phyloP scores from a whole-genome alignment of 2,329 filamentous ascomycete species.

The Fusarium robinianum region DNA sequence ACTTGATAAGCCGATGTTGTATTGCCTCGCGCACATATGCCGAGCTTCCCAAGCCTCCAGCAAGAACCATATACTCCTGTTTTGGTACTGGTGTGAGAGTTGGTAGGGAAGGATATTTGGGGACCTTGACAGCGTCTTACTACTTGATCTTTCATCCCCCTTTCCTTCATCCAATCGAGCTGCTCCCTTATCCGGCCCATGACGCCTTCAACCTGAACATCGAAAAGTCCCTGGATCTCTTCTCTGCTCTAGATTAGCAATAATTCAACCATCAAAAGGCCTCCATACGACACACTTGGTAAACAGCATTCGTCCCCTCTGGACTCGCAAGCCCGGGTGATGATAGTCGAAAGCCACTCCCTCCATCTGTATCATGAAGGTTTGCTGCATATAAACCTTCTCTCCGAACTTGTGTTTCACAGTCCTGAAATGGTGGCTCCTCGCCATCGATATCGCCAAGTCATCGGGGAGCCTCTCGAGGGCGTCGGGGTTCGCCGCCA shows the following conservation, averaged over 20 bases:
- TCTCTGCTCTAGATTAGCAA: slow-evolving; percentile 33
- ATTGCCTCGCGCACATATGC: slow-evolving; percentile 50
- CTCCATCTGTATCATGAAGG: slow-evolving; percentile 48
- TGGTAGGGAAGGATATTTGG: too few relatives aligned
- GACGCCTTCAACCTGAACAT: slow-evolving; percentile 39
- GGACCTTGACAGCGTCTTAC: slow-evolving; percentile 29
- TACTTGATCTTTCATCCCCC: slow-evolving; percentile 41
- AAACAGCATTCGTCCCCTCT: slow-evolving; percentile 46
- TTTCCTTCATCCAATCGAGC: slow-evolving; percentile 45
- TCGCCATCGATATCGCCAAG: slow-evolving; percentile 42
- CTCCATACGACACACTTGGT: slow-evolving; percentile 38
- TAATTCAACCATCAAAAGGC: background rate
- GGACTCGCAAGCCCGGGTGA: slow-evolving; percentile 43
- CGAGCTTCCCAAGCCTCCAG: slow-evolving; percentile 51
- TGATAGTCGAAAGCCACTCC: slow-evolving; percentile 46
- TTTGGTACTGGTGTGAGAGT: background rate
- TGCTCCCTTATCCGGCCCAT: slow-evolving; percentile 46
- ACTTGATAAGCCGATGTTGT: slow-evolving; percentile 42
- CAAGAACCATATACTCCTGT: slow-evolving; percentile 49
- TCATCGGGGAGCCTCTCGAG: slow-evolving; percentile 45
- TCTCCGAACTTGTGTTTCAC: slow-evolving; percentile 49
- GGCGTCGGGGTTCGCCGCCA: slow-evolving; percentile 43
- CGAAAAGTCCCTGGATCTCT: slow-evolving; percentile 50
- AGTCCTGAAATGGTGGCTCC: slow-evolving; percentile 44
- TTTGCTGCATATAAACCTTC: slow-evolving; percentile 44